phyloP scores from a whole-genome alignment of 139 green algal genomes.

The Tetratostichococcus sp. region DNA sequence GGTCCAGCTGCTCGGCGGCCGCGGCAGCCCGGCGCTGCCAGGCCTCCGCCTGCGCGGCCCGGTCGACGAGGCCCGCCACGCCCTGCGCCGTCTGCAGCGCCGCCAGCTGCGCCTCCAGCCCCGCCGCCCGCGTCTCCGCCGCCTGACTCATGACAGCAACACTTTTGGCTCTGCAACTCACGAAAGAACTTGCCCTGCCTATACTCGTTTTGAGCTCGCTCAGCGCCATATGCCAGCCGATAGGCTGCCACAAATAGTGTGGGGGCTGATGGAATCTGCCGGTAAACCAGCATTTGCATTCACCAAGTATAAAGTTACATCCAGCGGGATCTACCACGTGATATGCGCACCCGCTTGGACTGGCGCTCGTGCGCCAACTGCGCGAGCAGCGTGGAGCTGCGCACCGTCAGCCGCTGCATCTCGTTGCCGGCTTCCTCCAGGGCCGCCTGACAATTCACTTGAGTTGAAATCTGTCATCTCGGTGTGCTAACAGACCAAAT shows the following conservation, averaged over 20 bases:
- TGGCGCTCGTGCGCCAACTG: background rate
- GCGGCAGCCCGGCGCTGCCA: background rate
- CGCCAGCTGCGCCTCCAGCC: constrained; percentile 1
- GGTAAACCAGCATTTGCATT: too few relatives aligned
- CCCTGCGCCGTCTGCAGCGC: background rate
- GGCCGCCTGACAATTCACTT: background rate
- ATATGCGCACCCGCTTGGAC: background rate
- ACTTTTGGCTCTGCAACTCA: too few relatives aligned
- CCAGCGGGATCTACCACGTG: too few relatives aligned
- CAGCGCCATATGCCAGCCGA: too few relatives aligned
- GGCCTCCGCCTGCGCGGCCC: background rate
- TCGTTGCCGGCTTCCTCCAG: background rate
- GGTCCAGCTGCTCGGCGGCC: background rate
- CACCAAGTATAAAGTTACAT: too few relatives aligned
- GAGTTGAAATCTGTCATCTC: too few relatives aligned
- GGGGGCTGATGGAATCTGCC: too few relatives aligned
- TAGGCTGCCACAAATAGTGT: too few relatives aligned
- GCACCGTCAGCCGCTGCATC: background rate
- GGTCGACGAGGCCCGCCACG: background rate
- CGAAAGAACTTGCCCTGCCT: too few relatives aligned
- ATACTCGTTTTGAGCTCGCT: too few relatives aligned
- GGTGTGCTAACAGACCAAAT: too few relatives aligned
- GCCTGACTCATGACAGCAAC: background rate
- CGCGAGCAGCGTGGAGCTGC: background rate
- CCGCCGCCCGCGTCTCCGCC: background rate